Evolutionary conservation across 2,329 filamentous ascomycete species (phyloP).

Genomic region (Aspergillus sp.): DNA sequence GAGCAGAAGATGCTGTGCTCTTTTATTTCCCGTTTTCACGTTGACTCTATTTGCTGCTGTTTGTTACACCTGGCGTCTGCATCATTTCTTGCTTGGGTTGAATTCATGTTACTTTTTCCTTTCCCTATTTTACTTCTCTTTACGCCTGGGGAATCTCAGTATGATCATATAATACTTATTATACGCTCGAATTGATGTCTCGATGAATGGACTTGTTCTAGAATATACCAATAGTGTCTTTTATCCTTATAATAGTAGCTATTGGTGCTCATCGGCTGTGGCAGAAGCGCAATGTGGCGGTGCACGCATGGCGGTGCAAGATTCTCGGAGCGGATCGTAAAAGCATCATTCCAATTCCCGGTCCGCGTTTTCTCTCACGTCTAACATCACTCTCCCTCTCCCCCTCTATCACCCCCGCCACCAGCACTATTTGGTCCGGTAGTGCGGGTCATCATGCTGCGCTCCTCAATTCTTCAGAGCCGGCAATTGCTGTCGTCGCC

Average conservation of each 20-base stretch:
- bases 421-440: constrained; percentile 23
- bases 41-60: constrained; percentile 22
- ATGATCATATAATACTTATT: constrained; percentile 31
- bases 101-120: constrained; percentile 18
- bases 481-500: constrained; percentile 37
- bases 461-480: constrained; percentile 46
- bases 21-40: constrained; percentile 17
- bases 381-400: constrained; percentile 20
- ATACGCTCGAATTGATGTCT: constrained; percentile 5
- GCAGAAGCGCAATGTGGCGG: constrained; percentile 5
- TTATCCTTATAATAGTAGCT: background rate
- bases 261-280: background rate
- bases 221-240: background rate
- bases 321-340: constrained; percentile 35
- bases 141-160: constrained; percentile 19
- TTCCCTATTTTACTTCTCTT: constrained; percentile 8
- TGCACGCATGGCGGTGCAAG: constrained; percentile 18
- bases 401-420: constrained; percentile 9
- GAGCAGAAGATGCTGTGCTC: constrained; percentile 17
- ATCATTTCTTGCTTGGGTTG: constrained; percentile 23
- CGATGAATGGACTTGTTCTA: too few species aligned
- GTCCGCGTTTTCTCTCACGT: constrained; percentile 23
- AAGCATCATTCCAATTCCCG: constrained; percentile 27
- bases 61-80: constrained; percentile 28
- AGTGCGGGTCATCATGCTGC: constrained; percentile 50